Evolutionary conservation across 805 yeast genomes (phyloP), one percentile per base, ranked within the genome.

Genomic region (Torulaspora delbrueckii): DNA sequence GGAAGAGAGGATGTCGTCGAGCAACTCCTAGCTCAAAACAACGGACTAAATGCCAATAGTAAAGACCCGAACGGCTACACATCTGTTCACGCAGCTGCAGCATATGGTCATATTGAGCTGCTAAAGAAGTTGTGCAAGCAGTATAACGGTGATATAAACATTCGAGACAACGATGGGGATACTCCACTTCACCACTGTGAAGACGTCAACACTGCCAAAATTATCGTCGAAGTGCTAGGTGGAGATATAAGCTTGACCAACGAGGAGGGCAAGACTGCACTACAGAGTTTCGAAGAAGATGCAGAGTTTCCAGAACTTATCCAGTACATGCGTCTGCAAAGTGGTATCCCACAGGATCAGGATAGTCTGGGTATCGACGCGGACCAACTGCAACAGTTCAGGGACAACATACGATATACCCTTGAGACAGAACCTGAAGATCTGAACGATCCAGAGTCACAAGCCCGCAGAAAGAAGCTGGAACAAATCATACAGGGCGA

Each of bases 21-120:
- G 51, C 52, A 72, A 10, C 69, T 72, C 43, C 67, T 93, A 6
- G 70, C 66, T 8, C 56, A 75, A 0, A 47, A 39, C 16, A 45
- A 53, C 26, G 84, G 82, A 0, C 72, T 70, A 52, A 73, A 81
- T 2, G 78, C 96, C 3, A 84, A 87, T 58, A 76, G 84, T 5
- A 79, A 82, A 51, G 99, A 93, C 64, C 85, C 86, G 1, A 87
- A 90, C 58, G 99, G 99, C 0, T 93, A 95, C 66, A 91, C 98
- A 0, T 95, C 99, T 5, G 75, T 93, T 9, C 99, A 93, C 64
- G 99, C 99, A 0, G 98, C 99, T 1, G 95, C 95, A 2, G 84
- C 97, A 1, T 93, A 93, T 65, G 91, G 91, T 7, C 90, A 91
- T 61, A 56, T 68, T 2, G 89, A 84, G 8, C 69, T 93, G 32